Percentiles rank a stretch among this genome's conserved stretches.
Evolutionary conservation across 192 early-diverging fungal genomes (phyloP).

Genomic region (Gamsiella multidivaricata): DNA sequence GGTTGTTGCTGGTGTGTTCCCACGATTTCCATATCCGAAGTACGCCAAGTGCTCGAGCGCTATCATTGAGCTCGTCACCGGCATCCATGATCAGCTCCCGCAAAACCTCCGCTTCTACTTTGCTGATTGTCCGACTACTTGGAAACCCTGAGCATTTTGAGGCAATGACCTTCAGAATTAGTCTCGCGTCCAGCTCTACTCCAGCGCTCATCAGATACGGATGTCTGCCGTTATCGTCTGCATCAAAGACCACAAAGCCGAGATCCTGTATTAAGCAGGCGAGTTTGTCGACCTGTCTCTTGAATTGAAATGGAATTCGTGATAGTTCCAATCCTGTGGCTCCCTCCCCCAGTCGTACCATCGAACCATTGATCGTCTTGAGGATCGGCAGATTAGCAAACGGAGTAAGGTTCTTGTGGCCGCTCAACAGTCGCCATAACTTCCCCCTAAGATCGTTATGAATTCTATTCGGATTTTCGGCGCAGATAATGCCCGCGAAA

Average conservation of each 20-base stretch:
- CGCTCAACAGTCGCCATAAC: background rate
- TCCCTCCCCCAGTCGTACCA: background rate
- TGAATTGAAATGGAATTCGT: background rate
- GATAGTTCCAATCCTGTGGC: background rate
- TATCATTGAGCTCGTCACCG: background rate
- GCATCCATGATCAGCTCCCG: background rate
- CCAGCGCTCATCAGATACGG: slow-evolving; percentile 8
- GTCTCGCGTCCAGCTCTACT: too few relatives aligned
- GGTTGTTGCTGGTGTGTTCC: background rate
- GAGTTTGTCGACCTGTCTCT: background rate
- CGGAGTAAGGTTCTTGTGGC: background rate
- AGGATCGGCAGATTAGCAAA: slow-evolving; percentile 9
- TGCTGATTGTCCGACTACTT: background rate
- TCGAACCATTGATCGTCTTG: background rate
- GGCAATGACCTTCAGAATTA: background rate
- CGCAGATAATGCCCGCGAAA: background rate
- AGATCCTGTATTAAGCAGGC: background rate
- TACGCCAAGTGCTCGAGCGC: background rate
- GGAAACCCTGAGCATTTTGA: background rate
- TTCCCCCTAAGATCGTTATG: background rate
- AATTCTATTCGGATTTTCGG: slow-evolving; percentile 2
- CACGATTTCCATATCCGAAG: slow-evolving; percentile 20
- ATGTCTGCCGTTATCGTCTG: background rate
- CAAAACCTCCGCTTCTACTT: background rate
- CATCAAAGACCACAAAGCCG: slow-evolving; percentile 2